Base-by-base conservation (phyloP, 305 asterid species). In the Ruellia speciosa region DNA sequence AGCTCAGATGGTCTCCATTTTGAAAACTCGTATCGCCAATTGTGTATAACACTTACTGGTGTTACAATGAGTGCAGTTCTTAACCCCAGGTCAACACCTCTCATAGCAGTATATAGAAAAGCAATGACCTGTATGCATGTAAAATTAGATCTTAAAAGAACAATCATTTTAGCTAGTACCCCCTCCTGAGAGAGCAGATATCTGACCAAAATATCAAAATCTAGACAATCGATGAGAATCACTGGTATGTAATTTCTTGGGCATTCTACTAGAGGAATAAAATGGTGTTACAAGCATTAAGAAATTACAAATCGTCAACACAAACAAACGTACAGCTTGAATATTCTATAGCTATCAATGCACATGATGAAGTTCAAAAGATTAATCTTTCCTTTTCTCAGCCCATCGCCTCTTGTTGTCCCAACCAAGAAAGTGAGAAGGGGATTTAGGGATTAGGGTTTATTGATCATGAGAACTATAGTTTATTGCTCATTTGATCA, bases 41-140 rank as follows among this genome's bases (percentile, higher is more conserved):
- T 88, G 83, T 92, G 96, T 78, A 82, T 68, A 62, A 92, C 99
- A 74, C 99, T 92, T 47, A 92, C 95, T 60, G 96, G 96, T 33
- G 94, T 86, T 70, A 92, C 96, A 50, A 88, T 84, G 57, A 92
- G 94, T 37, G 89, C 99, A 58, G 96, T 84, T 78, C 51, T 85
- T 61, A 88, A 72, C 59, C 99, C 95, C 65, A 92, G 72, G 77
- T 86, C 88, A 64, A 77, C 88, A 71, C 77, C 57, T 81, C 96
- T 79, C 96, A 92, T 86, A 53, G 95, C 99, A 49, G 94, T 77
- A 70, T 88, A 92, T 59, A 92, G 75, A 80, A 92, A 86, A 52
- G 96, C 84, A 69, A 88, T 86, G 49, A 92, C 96, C 96, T 88
- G 86, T 52, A 66, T 40, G 58, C 53, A 70, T 45, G n/a, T n/a